Base-by-base conservation (phyloP, 2,329 filamentous ascomycete species). In the Ceratocystiopsis minuta region DNA sequence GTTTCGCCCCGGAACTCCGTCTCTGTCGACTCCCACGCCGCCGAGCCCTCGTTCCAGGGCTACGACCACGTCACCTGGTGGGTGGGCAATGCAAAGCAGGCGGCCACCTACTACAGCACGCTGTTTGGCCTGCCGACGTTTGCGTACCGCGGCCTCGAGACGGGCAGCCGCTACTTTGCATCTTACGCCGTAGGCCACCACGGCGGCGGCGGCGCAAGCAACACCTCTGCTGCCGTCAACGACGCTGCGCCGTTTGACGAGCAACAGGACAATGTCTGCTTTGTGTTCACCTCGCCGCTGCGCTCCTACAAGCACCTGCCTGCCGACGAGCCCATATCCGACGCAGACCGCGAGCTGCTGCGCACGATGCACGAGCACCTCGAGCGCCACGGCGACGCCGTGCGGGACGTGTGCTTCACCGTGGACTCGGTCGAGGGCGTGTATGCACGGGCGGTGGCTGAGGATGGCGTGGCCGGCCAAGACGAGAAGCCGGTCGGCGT, bases 41-140 rank as follows among this genome's bases (percentile, higher is more conserved):
- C 18, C 24, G 41, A 36, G 47, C 60, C 59, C 52, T 70, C 68
- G 56, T 87, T 93, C 64, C 73, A 75, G 46, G 86, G 84, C 55
- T 95, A 94, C 59, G 84, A 94, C 62, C 83, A 94, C 60, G 74
- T 94, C 43, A 87, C 85, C 51, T 95, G 87, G 87, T 94, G 85
- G 66, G 88, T 95, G 28, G 86, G 87, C 56, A 96, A 96, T 57
- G 87, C 88, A 52, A 95, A 95, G 64, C 87, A 95, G 66, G 84
- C 86, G 3, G 87, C 87, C 34, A 72, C 80, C 14, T 95, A 84
- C 64, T 95, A 94, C 63, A 78, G 80, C 51, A 78, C 75, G 12
- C 80, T 86, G 50, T 86, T 95, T 66, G 87, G 85, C 43, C 94
- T 95, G 65, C 67, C 73, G 53, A 74, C 73, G 16, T 61, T 94